phyloP scores from a whole-genome alignment of 441 rosid genomes.

The Sinapis alba region DNA sequence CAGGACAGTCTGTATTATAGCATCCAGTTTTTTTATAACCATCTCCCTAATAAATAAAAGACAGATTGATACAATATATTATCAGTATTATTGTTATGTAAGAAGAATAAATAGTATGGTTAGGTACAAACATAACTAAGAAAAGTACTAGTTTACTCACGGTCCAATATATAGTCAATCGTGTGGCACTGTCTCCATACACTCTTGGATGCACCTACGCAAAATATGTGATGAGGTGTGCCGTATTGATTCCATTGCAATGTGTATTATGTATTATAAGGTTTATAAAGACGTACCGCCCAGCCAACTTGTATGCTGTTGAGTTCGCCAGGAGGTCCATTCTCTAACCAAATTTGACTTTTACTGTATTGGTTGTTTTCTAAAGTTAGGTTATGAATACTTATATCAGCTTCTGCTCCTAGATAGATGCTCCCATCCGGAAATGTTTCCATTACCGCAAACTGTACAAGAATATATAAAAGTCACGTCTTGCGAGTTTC shows the following conservation, averaged over 20 bases:
- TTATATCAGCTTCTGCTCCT: conserved; percentile 22
- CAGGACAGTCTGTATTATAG: conserved; percentile 19
- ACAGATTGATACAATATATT: background rate
- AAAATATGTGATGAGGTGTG: background rate
- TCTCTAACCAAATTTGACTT: conserved; percentile 30
- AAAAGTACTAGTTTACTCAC: background rate
- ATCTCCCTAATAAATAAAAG: background rate
- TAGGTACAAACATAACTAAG: background rate
- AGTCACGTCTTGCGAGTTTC: background rate
- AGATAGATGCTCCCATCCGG: background rate
- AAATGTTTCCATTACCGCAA: conserved; percentile 4
- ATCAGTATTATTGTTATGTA: background rate
- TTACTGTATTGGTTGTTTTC: background rate
- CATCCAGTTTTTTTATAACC: conserved; percentile 20
- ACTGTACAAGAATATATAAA: conserved; percentile 3
- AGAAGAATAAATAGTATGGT: background rate
- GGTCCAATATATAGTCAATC: conserved; percentile 28
- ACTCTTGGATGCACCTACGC: conserved; percentile 18
- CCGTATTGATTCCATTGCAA: background rate
- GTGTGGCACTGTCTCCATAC: conserved; percentile 4
- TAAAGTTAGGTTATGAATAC: background rate
- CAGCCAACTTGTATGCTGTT: conserved; percentile 30
- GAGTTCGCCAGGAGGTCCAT: conserved; percentile 10
- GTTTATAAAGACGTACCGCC: conserved; percentile 10
- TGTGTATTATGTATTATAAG: background rate